Evolutionary conservation across 179 eudicot species (phyloP).

Genomic region (Patellifolia procumbens): DNA sequence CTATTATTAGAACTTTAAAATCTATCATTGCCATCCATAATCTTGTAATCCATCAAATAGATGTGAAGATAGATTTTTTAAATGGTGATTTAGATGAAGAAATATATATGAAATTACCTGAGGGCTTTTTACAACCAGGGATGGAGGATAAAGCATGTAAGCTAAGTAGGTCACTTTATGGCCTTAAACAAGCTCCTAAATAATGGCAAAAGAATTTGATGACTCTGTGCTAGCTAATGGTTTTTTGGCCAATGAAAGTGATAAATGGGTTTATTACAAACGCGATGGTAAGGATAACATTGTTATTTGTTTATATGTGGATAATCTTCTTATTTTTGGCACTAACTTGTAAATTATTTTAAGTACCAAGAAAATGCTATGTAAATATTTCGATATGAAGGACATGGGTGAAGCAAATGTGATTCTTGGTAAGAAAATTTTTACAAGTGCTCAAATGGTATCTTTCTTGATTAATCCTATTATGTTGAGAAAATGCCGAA

Average conservation of each 20-base stretch:
- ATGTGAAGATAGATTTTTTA: not conserved
- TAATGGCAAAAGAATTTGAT: not conserved
- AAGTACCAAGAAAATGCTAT: too few relatives aligned
- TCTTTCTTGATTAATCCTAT: too few relatives aligned
- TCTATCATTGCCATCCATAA: too few relatives aligned
- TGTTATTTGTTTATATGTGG: not conserved
- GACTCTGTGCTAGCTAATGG: not conserved
- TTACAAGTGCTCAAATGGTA: too few relatives aligned
- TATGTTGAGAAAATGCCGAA: too few relatives aligned
- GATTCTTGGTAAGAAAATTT: too few relatives aligned
- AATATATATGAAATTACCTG: not conserved
- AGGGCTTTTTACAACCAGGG: not conserved
- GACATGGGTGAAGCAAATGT: too few relatives aligned
- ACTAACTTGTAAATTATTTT: not conserved
- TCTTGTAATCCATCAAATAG: too few relatives aligned
- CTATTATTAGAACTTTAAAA: not conserved
- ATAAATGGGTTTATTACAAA: slow-evolving; percentile 1
- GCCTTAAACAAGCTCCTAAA: slow-evolving; percentile 5
- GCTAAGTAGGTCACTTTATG: not conserved
- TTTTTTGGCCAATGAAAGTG: slow-evolving; percentile 7
- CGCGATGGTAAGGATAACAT: not conserved
- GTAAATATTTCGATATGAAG: too few relatives aligned
- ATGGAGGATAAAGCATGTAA: not conserved
- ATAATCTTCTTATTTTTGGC: slow-evolving; percentile 10
- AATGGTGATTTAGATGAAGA: slow-evolving; percentile 4